phyloP scores from a whole-genome alignment of 164 flowering plant genomes.

The Kalanchoe fedtschenkoi region DNA sequence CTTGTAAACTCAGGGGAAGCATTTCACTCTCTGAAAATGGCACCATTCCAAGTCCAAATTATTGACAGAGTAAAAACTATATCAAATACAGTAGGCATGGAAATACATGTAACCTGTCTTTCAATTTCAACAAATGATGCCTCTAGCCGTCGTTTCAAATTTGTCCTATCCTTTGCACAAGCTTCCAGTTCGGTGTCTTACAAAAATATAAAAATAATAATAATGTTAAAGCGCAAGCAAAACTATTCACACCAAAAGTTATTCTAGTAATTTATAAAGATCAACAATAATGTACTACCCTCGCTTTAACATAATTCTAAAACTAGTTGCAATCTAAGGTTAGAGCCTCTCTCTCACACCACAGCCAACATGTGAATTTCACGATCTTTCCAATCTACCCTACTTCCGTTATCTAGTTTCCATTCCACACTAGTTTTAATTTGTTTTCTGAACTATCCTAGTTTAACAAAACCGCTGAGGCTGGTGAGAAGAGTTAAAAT shows the following conservation, averaged over 20 bases:
- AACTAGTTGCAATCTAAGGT: too few relatives aligned
- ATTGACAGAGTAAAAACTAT: not conserved
- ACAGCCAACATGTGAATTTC: too few relatives aligned
- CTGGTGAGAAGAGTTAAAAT: too few relatives aligned
- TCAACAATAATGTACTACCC: not conserved
- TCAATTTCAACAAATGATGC: constrained; percentile 80
- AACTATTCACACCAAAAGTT: not conserved
- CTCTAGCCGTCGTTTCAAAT: constrained; percentile 59
- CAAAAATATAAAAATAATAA: not conserved
- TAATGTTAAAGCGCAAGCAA: not conserved
- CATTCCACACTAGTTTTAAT: too few relatives aligned
- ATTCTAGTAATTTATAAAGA: not conserved
- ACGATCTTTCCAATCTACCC: too few relatives aligned
- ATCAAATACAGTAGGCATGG: not conserved
- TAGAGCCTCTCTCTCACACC: too few relatives aligned
- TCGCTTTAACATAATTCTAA: too few relatives aligned
- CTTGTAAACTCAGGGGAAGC: constrained; percentile 41
- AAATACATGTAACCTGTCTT: constrained; percentile 45
- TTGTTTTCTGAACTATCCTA: too few relatives aligned
- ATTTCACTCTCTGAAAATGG: constrained; percentile 66
- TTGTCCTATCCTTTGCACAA: constrained; percentile 54
- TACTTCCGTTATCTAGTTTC: too few relatives aligned
- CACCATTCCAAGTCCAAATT: constrained; percentile 6
- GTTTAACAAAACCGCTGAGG: too few relatives aligned
- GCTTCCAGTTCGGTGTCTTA: constrained; percentile 50